A percentile compares a stretch with the other conserved stretches of the same genome.
phyloP scores from a whole-genome alignment of 1,284 basidiomycete species.

The Austroboletus rostrupii region DNA sequence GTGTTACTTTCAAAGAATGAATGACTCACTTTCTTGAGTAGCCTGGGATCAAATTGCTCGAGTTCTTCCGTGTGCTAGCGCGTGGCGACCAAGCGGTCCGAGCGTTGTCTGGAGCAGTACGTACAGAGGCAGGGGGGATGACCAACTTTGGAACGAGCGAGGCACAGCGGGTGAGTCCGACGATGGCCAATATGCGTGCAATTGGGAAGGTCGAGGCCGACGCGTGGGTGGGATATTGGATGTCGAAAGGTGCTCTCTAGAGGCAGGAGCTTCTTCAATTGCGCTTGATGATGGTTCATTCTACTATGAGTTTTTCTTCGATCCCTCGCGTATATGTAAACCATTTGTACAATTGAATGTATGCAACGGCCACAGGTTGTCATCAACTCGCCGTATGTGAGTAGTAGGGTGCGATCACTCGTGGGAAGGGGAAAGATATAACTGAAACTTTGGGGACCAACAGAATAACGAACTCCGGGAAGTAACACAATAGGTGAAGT shows the following conservation, averaged over 20 bases:
- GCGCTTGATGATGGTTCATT: no score
- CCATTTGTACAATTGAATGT: no score
- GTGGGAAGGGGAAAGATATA: no score
- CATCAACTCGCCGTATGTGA: no score
- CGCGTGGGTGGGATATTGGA: conserved; percentile 28
- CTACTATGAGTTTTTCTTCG: no score
- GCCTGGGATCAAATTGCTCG: conserved; percentile 30
- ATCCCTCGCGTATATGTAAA: no score
- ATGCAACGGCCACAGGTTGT: no score
- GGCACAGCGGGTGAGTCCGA: conserved; percentile 14
- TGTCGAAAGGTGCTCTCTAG: conserved; percentile 9
- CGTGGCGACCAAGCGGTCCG: conserved; percentile 13
- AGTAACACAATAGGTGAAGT: background rate
- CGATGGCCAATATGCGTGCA: conserved; percentile 21
- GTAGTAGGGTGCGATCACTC: no score
- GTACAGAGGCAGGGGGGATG: background rate
- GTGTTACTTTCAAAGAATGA: background rate
- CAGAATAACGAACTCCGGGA: background rate
- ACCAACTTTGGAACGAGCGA: conserved; percentile 19
- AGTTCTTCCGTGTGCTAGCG: conserved; percentile 21
- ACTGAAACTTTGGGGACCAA: no score
- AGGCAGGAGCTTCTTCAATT: no score
- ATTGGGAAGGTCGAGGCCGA: conserved; percentile 21
- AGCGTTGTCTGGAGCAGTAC: background rate
- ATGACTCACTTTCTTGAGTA: background rate